These are phyloP conservation scores for Zostera marina DNA, from an alignment of 116 monocot species.

Conservation along the genomic window DNA sequence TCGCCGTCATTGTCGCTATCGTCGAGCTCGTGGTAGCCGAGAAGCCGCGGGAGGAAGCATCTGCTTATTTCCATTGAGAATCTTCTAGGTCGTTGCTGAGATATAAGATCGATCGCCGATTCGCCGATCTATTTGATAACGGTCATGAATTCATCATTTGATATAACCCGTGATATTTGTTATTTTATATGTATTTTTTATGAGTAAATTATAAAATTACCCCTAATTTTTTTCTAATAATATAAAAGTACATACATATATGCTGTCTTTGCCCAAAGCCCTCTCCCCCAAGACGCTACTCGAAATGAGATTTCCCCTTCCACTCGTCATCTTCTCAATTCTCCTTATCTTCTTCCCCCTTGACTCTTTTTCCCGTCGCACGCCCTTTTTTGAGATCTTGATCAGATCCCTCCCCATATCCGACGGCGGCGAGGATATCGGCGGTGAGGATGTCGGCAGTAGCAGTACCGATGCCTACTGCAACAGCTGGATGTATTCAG, in stretches of 20 bases:
- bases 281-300: no score
- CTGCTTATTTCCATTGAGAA: not conserved
- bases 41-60: slow-evolving; percentile 5
- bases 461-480: slow-evolving; percentile 10
- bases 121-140: no score
- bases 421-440: not conserved
- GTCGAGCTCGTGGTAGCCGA: slow-evolving; percentile 9
- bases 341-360: not conserved
- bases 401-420: no score
- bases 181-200: no score
- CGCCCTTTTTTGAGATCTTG: not conserved
- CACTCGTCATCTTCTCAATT: not conserved
- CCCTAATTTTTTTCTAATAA: no score
- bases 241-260: no score
- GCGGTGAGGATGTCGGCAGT: not conserved
- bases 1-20: not conserved
- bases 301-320: not conserved
- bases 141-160: no score
- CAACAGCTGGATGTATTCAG: slow-evolving; percentile 42
- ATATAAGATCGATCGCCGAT: no score
- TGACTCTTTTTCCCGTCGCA: not conserved
- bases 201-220: no score
- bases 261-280: no score
- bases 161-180: no score
- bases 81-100: not conserved